A percentile compares a stretch with the other conserved stretches of the same genome.
Conservation (phyloP, 352 stramenopile species). For the Phytophthora cryptogea region DNA sequence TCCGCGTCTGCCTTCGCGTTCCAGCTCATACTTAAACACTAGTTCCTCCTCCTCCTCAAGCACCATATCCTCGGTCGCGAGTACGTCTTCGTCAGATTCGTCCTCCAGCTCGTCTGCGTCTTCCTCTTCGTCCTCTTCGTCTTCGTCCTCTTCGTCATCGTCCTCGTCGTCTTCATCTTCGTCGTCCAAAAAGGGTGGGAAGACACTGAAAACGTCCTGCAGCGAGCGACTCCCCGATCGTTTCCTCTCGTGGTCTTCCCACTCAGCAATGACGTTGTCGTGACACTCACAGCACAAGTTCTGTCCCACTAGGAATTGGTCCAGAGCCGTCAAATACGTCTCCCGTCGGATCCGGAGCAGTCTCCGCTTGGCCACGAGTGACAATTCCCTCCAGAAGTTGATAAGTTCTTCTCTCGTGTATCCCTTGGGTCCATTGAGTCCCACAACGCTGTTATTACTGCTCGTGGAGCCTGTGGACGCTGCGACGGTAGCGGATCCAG, state of each 20-base stretch:
- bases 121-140: conserved; percentile 56
- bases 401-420: conserved; percentile 78
- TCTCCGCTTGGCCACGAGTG: conserved; percentile 62
- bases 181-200: conserved; percentile 73
- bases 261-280: conserved; percentile 84
- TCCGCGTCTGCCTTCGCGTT: conserved; percentile 41
- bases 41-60: conserved; percentile 66
- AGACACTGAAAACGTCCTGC: conserved; percentile 79
- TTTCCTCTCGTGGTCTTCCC: conserved; percentile 75
- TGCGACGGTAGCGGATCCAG: background rate
- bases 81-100: conserved; percentile 48
- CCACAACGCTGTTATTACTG: conserved; percentile 30
- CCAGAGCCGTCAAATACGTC: conserved; percentile 66
- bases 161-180: conserved; percentile 71
- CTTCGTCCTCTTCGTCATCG: conserved; percentile 57
- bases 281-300: conserved; percentile 86
- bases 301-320: conserved; percentile 77
- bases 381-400: conserved; percentile 82
- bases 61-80: conserved; percentile 45
- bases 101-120: conserved; percentile 38
- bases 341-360: conserved; percentile 77
- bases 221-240: conserved; percentile 68
- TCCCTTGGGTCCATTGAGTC: conserved; percentile 45
- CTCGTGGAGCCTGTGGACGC: conserved; percentile 28
- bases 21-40: conserved; percentile 79